These are phyloP conservation scores for Vitis hybrid DNA, from an alignment of 177 flowering plant species.

Conservation along the genomic window DNA sequence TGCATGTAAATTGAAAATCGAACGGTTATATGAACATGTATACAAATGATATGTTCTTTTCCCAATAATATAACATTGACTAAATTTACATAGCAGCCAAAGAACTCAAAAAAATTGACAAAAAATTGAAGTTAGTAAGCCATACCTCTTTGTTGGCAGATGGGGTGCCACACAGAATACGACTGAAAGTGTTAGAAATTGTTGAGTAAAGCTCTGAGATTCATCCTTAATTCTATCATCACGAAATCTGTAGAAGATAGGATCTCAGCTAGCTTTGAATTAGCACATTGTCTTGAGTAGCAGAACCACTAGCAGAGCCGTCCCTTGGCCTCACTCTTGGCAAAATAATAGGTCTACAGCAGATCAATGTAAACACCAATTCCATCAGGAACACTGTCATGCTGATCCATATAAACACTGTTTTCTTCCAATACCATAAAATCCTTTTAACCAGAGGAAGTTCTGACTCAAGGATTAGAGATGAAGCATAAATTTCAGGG, in stretches of 20 bases:
- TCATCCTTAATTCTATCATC: neutral
- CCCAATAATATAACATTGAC: neutral
- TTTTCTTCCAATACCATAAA: conserved; percentile 79
- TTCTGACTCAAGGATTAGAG: conserved; percentile 60
- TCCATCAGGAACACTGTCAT: conserved; percentile 44
- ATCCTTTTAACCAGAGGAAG: conserved; percentile 65
- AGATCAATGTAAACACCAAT: conserved; percentile 53
- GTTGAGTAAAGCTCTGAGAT: neutral
- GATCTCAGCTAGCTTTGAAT: conserved; percentile 7
- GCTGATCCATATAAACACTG: conserved; percentile 67
- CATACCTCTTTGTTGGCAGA: neutral
- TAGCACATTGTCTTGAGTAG: conserved; percentile 7
- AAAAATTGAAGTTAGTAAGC: neutral
- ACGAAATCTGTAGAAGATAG: neutral
- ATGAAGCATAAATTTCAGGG: conserved; percentile 78
- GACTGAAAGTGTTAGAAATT: neutral
- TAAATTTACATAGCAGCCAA: neutral
- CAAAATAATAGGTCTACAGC: conserved; percentile 62
- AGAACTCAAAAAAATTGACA: neutral
- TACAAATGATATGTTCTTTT: too few species aligned
- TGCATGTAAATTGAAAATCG: too few species aligned
- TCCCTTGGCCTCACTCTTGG: conserved; percentile 46
- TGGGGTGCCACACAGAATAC: too few species aligned
- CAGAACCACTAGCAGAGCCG: conserved; percentile 19
- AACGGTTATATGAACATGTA: too few species aligned